Evolutionary conservation across 768 basidiomycete genomes (phyloP).

Genomic region (Tylopilus vinaceipallidus): DNA sequence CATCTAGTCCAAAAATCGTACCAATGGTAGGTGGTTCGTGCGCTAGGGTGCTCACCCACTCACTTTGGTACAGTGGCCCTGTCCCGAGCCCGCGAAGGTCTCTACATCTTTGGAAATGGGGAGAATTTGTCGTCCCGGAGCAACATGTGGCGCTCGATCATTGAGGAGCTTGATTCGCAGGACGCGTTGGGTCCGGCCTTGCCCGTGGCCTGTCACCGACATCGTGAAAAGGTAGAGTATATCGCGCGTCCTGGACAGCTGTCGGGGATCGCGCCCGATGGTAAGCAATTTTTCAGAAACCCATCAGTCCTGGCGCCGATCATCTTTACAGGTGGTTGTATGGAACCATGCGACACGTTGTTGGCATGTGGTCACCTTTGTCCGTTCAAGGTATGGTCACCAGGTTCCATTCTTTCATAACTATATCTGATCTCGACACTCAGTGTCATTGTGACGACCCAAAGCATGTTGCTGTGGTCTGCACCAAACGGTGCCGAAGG

Average conservation of each 20-base stretch:
- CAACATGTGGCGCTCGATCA: constrained; percentile 55
- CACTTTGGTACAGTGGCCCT: constrained; percentile 50
- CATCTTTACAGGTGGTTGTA: constrained; percentile 53
- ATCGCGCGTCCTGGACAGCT: constrained; percentile 54
- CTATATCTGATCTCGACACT: too few species aligned
- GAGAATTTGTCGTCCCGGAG: constrained; percentile 48
- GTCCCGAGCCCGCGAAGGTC: constrained; percentile 70
- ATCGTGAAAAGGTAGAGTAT: constrained; percentile 41
- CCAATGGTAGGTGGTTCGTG: constrained; percentile 41
- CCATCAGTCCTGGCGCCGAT: not conserved
- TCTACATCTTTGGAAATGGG: constrained; percentile 73
- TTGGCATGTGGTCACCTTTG: constrained; percentile 66
- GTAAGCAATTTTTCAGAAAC: constrained; percentile 30
- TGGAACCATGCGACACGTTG: constrained; percentile 50
- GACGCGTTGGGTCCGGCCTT: constrained; percentile 50
- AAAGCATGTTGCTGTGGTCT: constrained; percentile 47
- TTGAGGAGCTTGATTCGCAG: constrained; percentile 52
- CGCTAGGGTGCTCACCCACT: not conserved
- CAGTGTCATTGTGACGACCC: constrained; percentile 65
- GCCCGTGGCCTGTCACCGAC: constrained; percentile 56
- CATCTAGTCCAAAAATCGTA: constrained; percentile 52
- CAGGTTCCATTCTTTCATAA: too few species aligned
- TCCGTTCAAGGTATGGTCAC: constrained; percentile 56
- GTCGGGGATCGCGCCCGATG: constrained; percentile 52
- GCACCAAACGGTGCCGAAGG: constrained; percentile 46